Percentiles rank a stretch among this genome's conserved stretches.
Conservation (phyloP, 176 grass and related monocot genomes). For the Oryza punctata region DNA sequence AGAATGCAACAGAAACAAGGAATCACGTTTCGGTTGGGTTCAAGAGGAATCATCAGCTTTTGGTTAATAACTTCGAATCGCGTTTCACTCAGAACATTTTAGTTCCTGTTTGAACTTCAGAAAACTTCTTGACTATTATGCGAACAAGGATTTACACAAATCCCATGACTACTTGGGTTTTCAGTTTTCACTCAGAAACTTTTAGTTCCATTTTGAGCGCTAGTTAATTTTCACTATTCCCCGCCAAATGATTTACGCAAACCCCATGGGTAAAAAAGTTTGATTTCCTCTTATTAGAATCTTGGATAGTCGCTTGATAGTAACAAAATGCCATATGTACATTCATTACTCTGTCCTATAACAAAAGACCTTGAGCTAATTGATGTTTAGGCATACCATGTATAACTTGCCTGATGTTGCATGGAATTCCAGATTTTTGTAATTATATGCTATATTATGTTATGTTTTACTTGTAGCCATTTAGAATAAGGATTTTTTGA, state of each 20-base stretch:
- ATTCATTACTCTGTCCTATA: neutral
- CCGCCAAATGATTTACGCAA: no score
- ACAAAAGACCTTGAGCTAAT: neutral
- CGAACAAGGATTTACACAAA: neutral
- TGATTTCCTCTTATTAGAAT: neutral
- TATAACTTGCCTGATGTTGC: neutral
- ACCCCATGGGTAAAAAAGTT: neutral
- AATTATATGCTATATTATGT: constrained; percentile 4
- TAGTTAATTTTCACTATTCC: no score
- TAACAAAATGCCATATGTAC: constrained; percentile 11
- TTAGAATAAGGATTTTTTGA: constrained; percentile 10
- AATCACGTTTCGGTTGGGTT: no score
- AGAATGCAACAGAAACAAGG: neutral
- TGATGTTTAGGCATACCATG: neutral
- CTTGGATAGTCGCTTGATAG: neutral
- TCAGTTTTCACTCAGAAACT: no score
- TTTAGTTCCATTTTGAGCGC: no score
- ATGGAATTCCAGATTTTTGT: constrained; percentile 7
- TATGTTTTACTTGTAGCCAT: neutral
- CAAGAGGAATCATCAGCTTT: no score
- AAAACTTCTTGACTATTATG: neutral
- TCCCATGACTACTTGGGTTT: constrained; percentile 1
- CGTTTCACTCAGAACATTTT: neutral
- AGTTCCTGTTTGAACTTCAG: constrained; percentile 20
- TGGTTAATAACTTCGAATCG: no score